A percentile compares a stretch with the other conserved stretches of the same genome.
phyloP scores from a whole-genome alignment of 1,139 yeast species.

The Suhomyces ambrosiae region DNA sequence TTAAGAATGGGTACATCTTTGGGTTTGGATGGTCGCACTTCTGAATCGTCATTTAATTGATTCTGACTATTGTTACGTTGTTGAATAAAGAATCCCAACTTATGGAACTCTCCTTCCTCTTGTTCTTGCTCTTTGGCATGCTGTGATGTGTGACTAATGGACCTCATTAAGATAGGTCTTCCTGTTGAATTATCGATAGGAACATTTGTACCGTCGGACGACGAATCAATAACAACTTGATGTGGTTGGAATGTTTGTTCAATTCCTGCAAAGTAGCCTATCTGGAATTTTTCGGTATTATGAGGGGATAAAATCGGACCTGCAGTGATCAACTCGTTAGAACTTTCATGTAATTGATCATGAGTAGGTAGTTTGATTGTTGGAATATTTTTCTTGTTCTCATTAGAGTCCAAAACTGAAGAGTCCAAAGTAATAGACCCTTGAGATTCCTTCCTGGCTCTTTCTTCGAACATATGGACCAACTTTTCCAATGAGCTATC shows the following conservation, averaged over 20 bases:
- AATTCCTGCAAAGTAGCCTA: constrained; percentile 27
- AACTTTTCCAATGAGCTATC: constrained; percentile 49
- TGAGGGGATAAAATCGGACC: constrained; percentile 59
- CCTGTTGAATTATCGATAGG: constrained; percentile 74
- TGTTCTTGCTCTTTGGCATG: constrained; percentile 77
- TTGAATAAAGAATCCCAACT: constrained; percentile 76
- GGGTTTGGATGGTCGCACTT: constrained; percentile 10
- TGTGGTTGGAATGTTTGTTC: constrained; percentile 56
- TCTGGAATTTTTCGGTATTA: constrained; percentile 25
- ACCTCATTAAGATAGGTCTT: constrained; percentile 64
- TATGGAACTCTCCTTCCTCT: constrained; percentile 91
- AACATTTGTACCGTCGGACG: constrained; percentile 53
- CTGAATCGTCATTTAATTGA: constrained; percentile 9
- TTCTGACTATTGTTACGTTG: constrained; percentile 42
- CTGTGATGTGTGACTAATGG: constrained; percentile 64
- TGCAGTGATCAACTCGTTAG: constrained; percentile 52
- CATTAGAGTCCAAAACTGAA: neutral
- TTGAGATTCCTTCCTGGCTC: constrained; percentile 24
- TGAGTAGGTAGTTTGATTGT: constrained; percentile 14
- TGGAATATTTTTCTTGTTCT: constrained; percentile 4
- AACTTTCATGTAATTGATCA: constrained; percentile 48
- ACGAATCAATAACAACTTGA: constrained; percentile 64
- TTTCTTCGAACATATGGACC: constrained; percentile 47
- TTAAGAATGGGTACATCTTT: constrained; percentile 37
- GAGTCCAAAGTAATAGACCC: neutral